Conservation (phyloP, 1,284 basidiomycete species). For the Hemileia vastatrix region DNA sequence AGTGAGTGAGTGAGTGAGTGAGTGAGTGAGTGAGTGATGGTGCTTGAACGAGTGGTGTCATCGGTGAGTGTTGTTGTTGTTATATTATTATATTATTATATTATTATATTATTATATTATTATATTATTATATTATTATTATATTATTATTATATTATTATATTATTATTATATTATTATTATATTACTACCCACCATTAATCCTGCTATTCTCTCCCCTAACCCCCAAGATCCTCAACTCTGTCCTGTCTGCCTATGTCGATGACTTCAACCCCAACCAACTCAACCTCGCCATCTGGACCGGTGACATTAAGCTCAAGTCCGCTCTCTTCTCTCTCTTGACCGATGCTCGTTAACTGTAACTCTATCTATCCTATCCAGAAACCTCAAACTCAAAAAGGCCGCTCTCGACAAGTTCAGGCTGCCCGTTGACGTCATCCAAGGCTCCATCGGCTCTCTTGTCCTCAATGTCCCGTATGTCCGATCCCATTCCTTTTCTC, state of each 20-base stretch:
- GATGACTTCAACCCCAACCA: slow-evolving; percentile 92
- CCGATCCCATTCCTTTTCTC: not conserved
- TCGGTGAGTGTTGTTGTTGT: slow-evolving; percentile 5
- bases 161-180: too few relatives aligned
- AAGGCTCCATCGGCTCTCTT: slow-evolving; percentile 49
- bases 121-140: not conserved
- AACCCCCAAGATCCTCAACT: slow-evolving; percentile 55
- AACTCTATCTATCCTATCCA: not conserved
- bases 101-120: not conserved
- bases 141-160: not conserved
- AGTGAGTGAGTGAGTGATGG: too few relatives aligned
- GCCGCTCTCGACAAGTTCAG: slow-evolving; percentile 92
- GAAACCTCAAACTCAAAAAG: slow-evolving; percentile 58
- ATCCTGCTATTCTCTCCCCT: too few relatives aligned
- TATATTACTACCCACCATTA: too few relatives aligned
- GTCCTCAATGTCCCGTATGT: slow-evolving; percentile 23
- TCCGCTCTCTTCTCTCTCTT: slow-evolving; percentile 1
- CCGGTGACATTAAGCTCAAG: slow-evolving; percentile 56
- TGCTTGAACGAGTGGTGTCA: slow-evolving; percentile 24
- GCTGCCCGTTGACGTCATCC: slow-evolving; percentile 87
- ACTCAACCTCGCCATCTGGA: slow-evolving; percentile 87
- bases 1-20: too few relatives aligned
- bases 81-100: not conserved
- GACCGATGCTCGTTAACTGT: slow-evolving; percentile 27
- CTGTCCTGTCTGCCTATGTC: slow-evolving; percentile 87